Conservation (phyloP, 345 rosid species). For the Sonneratia caseolaris region DNA sequence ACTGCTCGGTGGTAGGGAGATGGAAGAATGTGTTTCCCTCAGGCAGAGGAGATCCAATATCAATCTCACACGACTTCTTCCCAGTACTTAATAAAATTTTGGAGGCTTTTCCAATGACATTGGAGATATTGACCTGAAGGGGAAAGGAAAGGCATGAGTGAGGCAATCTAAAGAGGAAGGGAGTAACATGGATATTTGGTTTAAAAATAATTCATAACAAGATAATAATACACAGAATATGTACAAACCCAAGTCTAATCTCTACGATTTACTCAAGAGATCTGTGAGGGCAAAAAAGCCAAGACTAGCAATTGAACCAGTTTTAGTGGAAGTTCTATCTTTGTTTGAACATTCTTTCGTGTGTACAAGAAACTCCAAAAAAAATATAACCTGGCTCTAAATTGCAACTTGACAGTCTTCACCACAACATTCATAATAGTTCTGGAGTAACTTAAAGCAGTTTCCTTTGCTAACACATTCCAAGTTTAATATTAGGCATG, state of each 20-base stretch:
- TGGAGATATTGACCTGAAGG: conserved; percentile 39
- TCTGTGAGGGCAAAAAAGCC: not conserved
- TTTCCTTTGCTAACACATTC: not conserved
- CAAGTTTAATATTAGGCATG: not conserved
- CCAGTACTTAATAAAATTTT: conserved; percentile 34
- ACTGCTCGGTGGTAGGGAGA: conserved; percentile 55
- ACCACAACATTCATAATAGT: not conserved
- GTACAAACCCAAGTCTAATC: not conserved
- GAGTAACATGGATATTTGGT: not conserved
- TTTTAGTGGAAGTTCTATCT: not conserved
- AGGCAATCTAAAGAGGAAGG: conserved; percentile 3
- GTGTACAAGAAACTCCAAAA: not conserved
- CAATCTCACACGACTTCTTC: conserved; percentile 44
- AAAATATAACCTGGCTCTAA: not conserved
- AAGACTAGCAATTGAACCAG: not conserved
- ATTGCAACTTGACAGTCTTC: not conserved
- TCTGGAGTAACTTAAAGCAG: not conserved
- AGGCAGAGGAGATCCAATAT: conserved; percentile 18
- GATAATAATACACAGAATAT: not conserved
- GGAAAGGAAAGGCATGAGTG: not conserved
- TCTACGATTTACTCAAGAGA: not conserved
- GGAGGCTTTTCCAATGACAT: conserved; percentile 12
- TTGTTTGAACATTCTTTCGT: not conserved
- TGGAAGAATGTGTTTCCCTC: conserved; percentile 21
- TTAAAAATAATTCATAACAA: not conserved